phyloP scores from a whole-genome alignment of 768 basidiomycete species.

The Dioszegia crocea region DNA sequence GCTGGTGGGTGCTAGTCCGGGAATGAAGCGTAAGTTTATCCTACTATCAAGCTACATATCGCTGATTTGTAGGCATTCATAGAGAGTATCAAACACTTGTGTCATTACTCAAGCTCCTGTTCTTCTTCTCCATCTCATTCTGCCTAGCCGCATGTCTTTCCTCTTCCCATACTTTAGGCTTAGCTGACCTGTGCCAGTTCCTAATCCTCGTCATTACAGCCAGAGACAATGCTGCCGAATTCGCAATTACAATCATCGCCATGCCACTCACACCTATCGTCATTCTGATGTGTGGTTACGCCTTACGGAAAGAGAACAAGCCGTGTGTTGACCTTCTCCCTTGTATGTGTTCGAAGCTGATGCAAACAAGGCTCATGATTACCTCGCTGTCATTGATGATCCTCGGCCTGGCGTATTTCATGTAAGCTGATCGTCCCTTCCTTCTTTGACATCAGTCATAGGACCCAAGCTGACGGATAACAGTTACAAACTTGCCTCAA shows the following conservation, averaged over 20 bases:
- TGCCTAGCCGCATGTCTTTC: conserved; percentile 32
- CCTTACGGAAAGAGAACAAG: conserved; percentile 35
- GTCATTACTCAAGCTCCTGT: conserved; percentile 29
- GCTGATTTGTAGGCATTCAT: conserved; percentile 25
- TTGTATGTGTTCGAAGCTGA: neutral
- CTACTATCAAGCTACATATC: neutral
- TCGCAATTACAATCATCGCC: conserved; percentile 37
- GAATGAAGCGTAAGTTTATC: conserved; percentile 31
- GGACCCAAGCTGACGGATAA: neutral
- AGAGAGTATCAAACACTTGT: conserved; percentile 35
- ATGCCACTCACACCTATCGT: conserved; percentile 21
- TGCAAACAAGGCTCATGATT: conserved; percentile 20
- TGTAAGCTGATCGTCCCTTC: too few relatives aligned
- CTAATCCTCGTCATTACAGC: conserved; percentile 28
- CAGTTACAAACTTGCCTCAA: conserved; percentile 39
- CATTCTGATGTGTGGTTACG: conserved; percentile 32
- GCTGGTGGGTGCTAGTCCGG: conserved; percentile 32
- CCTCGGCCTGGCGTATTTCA: conserved; percentile 33
- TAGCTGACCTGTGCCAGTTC: conserved; percentile 21
- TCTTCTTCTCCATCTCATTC: conserved; percentile 36
- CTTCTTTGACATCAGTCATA: neutral
- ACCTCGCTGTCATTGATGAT: conserved; percentile 26
- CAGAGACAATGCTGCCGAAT: conserved; percentile 26
- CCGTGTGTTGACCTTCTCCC: conserved; percentile 18
- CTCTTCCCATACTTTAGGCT: neutral